Percentiles rank a stretch among this genome's conserved stretches.
phyloP scores from a whole-genome alignment of 805 yeast genomes.

The Wickerhamomyces xylosicus region DNA sequence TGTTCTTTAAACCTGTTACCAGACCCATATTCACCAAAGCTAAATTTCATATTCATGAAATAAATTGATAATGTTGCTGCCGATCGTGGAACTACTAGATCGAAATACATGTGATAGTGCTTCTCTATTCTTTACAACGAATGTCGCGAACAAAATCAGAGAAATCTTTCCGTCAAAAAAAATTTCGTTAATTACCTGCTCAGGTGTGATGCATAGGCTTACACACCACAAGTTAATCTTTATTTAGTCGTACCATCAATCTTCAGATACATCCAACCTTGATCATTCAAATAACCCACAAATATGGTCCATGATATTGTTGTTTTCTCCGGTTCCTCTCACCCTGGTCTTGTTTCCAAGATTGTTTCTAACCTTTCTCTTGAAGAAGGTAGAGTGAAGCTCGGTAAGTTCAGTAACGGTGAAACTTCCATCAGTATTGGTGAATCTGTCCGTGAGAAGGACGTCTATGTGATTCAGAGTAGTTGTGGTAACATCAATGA shows the following conservation, averaged over 20 bases:
- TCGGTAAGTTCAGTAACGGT: slow-evolving; percentile 76
- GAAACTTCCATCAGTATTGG: slow-evolving; percentile 82
- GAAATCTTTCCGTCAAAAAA: too few species aligned
- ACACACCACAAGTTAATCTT: too few species aligned
- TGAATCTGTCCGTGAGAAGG: slow-evolving; percentile 92
- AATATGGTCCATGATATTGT: slow-evolving; percentile 64
- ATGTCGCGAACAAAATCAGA: too few species aligned
- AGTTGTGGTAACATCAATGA: slow-evolving; percentile 83
- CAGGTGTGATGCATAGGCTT: too few species aligned
- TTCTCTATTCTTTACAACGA: too few species aligned
- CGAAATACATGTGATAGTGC: too few species aligned
- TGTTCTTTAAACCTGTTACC: too few species aligned
- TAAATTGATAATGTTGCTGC: too few species aligned
- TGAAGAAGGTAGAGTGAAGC: slow-evolving; percentile 53
- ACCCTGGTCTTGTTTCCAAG: slow-evolving; percentile 62
- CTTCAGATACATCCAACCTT: slow-evolving; percentile 40
- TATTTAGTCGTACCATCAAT: background rate
- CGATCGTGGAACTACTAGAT: too few species aligned
- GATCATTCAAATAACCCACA: slow-evolving; percentile 68
- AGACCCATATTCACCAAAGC: too few species aligned
- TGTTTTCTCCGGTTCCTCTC: slow-evolving; percentile 85
- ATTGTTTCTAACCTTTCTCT: slow-evolving; percentile 76
- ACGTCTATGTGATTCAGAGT: slow-evolving; percentile 88
- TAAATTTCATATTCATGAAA: too few species aligned
- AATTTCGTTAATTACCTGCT: too few species aligned